Evolutionary conservation across 495 filamentous ascomycete genomes (phyloP).

Genomic region (Cercophora scortea): DNA sequence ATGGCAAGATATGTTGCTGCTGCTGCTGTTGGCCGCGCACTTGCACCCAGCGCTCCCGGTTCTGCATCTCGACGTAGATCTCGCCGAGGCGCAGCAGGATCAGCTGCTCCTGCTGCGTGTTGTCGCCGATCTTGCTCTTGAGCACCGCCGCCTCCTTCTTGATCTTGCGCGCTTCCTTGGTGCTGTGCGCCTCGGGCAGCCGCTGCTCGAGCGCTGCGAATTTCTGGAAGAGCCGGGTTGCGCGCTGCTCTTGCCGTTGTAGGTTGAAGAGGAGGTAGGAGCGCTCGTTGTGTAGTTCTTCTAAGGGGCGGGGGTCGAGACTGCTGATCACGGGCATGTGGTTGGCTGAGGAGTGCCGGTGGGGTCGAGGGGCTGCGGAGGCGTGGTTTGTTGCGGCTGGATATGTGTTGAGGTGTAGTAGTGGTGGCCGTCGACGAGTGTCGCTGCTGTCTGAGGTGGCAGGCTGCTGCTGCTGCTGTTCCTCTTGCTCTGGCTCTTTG

Average conservation of each 20-base stretch:
- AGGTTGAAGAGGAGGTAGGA: conserved; percentile 30
- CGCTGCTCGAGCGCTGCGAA: conserved; percentile 21
- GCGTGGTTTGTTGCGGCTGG: too few species aligned
- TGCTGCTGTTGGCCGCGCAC: conserved; percentile 6
- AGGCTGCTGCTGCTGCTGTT: too few species aligned
- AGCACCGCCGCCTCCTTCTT: conserved; percentile 8
- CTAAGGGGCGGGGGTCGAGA: conserved; percentile 23
- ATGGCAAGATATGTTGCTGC: background rate
- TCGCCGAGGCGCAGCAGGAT: conserved; percentile 35
- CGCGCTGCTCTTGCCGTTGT: conserved; percentile 25
- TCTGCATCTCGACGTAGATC: conserved; percentile 34
- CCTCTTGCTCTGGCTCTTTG: too few species aligned
- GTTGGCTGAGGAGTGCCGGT: background rate
- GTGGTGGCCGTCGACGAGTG: too few species aligned
- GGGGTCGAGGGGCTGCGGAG: background rate
- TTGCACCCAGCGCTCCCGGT: conserved; percentile 25
- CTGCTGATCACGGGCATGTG: background rate
- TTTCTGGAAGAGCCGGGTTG: conserved; percentile 20
- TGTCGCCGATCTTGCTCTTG: conserved; percentile 23
- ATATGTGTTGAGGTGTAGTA: too few species aligned
- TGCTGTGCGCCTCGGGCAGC: conserved; percentile 1
- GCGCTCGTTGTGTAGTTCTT: conserved; percentile 31
- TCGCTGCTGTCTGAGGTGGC: too few species aligned
- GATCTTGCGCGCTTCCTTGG: conserved; percentile 4
- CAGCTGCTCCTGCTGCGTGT: conserved; percentile 29